phyloP scores from a whole-genome alignment of 2,329 filamentous ascomycete genomes.

The Pezicula rhizophila region DNA sequence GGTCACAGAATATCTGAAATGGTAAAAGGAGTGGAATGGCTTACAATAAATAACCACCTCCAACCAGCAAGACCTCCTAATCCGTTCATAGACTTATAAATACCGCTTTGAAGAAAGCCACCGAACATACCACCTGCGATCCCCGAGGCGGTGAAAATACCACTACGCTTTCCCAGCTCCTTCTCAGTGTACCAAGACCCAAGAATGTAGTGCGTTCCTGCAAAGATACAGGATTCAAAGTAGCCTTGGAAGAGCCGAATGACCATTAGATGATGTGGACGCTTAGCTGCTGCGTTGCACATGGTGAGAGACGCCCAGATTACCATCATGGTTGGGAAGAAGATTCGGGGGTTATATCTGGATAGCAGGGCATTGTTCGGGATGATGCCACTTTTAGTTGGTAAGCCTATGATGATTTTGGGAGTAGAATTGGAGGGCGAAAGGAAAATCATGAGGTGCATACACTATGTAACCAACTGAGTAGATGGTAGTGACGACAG shows the following conservation, averaged over 20 bases:
- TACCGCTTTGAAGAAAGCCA: constrained; percentile 51
- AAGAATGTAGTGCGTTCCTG: constrained; percentile 52
- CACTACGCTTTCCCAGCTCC: constrained; percentile 55
- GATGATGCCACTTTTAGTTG: constrained; percentile 50
- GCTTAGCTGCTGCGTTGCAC: constrained; percentile 46
- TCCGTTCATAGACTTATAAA: constrained; percentile 26
- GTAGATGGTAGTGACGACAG: constrained; percentile 46
- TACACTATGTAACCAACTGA: constrained; percentile 19
- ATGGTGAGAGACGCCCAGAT: constrained; percentile 60
- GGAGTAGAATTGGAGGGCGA: not conserved
- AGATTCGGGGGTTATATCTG: constrained; percentile 55
- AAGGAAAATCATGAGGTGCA: constrained; percentile 3
- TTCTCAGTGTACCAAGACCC: constrained; percentile 55
- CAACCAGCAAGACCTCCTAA: constrained; percentile 42
- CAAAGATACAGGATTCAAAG: constrained; percentile 50
- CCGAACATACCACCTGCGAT: constrained; percentile 56
- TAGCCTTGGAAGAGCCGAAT: constrained; percentile 52
- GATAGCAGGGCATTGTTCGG: constrained; percentile 57
- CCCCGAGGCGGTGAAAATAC: constrained; percentile 54
- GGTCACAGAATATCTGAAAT: not conserved
- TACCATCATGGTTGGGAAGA: constrained; percentile 57
- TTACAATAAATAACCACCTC: constrained; percentile 42
- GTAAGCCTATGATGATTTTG: constrained; percentile 8
- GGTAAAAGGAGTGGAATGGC: not conserved
- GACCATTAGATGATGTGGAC: constrained; percentile 50